Base-by-base conservation (phyloP, 805 yeast genomes). In the Starmera quercuum region DNA sequence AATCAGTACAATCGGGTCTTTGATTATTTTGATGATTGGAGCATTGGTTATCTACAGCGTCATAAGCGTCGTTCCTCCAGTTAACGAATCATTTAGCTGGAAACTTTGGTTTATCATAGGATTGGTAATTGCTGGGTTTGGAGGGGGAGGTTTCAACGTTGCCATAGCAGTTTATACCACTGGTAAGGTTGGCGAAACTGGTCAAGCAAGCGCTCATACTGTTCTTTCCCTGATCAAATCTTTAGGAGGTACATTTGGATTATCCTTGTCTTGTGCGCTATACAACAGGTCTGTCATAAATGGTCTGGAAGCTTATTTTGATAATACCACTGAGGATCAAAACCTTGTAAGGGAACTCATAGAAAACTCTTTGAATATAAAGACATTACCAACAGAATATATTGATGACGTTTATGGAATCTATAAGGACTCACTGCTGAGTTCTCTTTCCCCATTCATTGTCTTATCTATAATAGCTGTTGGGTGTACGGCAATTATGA, bases 151-250 rank as follows among this genome's bases (percentile, higher is more conserved):
- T 23, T 59, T 58, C 31, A 34, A 59, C 21, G 67, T 63, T 20
- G 49, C 61, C n/a, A 42, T 63, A 11, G 38, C 63, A 32, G 48
- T 63, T 17, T 44, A 58, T 26, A 61, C 53, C 12, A 62, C 63
- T 24, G 66, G 59, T 6, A 49, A 46, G 21, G 67, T 60, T 17
- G 65, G 66, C 9, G 34, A 49, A 17, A 51, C 53, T 29, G 54
- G 57, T 19, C 67, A 63, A 38, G 66, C 66, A 4, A 41, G 58
- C 11, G 61, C 61, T 16, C 60, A 63, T 4, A 64, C 68, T 26
- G 62, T 63, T 60, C 60, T 56, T 34, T 63, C 60, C 36, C 45
- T 63, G 34, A 61, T 62, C 37, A 51, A 67, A 32, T 61, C 68
- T 3, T 38, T 60, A 31, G 68, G 68, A 6, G 53, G 59, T 25